phyloP scores from a whole-genome alignment of 2,329 filamentous ascomycete species.

The Thielaviopsis punctulata region DNA sequence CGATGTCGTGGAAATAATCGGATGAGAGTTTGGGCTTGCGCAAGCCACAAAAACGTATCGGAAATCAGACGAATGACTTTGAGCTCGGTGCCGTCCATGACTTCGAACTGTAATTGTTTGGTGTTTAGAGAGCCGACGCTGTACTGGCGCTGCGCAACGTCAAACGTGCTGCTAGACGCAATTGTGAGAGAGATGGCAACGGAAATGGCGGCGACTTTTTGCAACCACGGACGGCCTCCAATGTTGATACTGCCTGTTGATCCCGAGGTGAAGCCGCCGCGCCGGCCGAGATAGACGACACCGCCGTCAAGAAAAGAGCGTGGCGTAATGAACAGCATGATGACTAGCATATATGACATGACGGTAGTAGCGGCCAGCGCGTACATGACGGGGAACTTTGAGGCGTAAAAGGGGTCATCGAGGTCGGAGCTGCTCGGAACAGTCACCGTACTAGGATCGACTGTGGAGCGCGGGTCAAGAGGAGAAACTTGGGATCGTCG shows the following conservation, averaged over 20 bases:
- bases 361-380: slow-evolving; percentile 83
- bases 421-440: slow-evolving; percentile 38
- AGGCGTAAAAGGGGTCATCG: slow-evolving; percentile 80
- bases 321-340: slow-evolving; percentile 90
- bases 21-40: slow-evolving; percentile 91
- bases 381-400: slow-evolving; percentile 82
- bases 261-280: slow-evolving; percentile 74
- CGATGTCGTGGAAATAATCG: slow-evolving; percentile 89
- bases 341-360: slow-evolving; percentile 77
- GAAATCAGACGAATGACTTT: slow-evolving; percentile 85
- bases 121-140: slow-evolving; percentile 64
- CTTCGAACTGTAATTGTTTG: slow-evolving; percentile 52
- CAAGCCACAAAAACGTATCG: slow-evolving; percentile 91
- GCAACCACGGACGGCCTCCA: slow-evolving; percentile 82
- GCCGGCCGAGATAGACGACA: slow-evolving; percentile 60
- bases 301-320: slow-evolving; percentile 81
- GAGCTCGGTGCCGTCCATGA: slow-evolving; percentile 71
- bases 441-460: slow-evolving; percentile 18
- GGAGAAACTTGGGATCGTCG: slow-evolving; percentile 1
- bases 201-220: slow-evolving; percentile 61
- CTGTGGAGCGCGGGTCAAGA: slow-evolving; percentile 4
- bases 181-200: slow-evolving; percentile 79
- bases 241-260: slow-evolving; percentile 67
- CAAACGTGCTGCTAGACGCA: slow-evolving; percentile 80
- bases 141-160: slow-evolving; percentile 70